A percentile compares a stretch with the other conserved stretches of the same genome.
phyloP scores from a whole-genome alignment of 495 filamentous ascomycete species.

The Hypoxylon perforatum region DNA sequence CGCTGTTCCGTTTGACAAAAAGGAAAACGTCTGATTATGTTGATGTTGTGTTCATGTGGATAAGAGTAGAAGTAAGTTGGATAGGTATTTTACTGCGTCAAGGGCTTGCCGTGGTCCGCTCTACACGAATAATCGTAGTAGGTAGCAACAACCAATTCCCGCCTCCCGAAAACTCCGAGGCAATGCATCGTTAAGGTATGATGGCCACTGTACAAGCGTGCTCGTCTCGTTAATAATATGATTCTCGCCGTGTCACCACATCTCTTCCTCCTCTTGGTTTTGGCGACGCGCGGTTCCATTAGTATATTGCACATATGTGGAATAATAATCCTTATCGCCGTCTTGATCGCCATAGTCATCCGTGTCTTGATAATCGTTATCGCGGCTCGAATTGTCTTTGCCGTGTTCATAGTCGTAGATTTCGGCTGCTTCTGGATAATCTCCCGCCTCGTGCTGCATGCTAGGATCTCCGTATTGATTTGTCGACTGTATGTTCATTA shows the following conservation, averaged over 20 bases:
- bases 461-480: constrained; percentile 57
- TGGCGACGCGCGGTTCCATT: constrained; percentile 40
- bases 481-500: constrained; percentile 48
- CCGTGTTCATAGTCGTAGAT: constrained; percentile 63
- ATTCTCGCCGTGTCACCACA: constrained; percentile 38
- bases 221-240: constrained; percentile 16
- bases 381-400: constrained; percentile 34
- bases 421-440: constrained; percentile 59
- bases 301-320: constrained; percentile 41
- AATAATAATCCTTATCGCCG: constrained; percentile 47
- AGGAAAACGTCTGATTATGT: constrained; percentile 18
- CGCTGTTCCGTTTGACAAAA: constrained; percentile 28
- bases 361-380: constrained; percentile 41
- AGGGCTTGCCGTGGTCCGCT: constrained; percentile 24
- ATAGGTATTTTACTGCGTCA: constrained; percentile 16
- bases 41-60: too few relatives aligned
- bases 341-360: constrained; percentile 41
- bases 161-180: constrained; percentile 32
- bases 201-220: constrained; percentile 28
- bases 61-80: background rate
- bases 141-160: constrained; percentile 18
- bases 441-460: constrained; percentile 50
- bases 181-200: constrained; percentile 41
- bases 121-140: constrained; percentile 19
- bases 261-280: constrained; percentile 40